These are phyloP conservation scores for Jatropha podagrica DNA, from an alignment of 441 rosid genomes.

Conservation along the genomic window DNA sequence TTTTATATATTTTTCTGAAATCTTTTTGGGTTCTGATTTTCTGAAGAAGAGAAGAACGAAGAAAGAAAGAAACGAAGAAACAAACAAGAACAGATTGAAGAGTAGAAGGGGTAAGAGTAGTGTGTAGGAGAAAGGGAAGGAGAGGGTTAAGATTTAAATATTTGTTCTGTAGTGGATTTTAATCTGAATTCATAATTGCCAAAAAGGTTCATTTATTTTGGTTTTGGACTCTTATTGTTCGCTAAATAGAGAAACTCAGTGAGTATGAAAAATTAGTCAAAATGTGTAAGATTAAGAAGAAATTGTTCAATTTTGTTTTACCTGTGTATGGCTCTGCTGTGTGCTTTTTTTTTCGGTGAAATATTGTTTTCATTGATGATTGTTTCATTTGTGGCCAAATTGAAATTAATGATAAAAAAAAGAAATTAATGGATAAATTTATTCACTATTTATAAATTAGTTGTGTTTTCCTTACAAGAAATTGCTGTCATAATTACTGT, in stretches of 20 bases:
- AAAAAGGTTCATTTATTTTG: constrained; percentile 36
- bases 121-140: constrained; percentile 25
- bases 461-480: too few relatives aligned
- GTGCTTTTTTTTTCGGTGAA: not conserved
- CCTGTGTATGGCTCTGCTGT: not conserved
- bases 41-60: constrained; percentile 2
- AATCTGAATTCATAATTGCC: constrained; percentile 25
- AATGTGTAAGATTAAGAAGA: not conserved
- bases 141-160: constrained; percentile 23
- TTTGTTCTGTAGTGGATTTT: constrained; percentile 12
- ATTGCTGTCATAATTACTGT: too few relatives aligned
- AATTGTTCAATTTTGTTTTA: not conserved
- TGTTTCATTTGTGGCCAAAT: not conserved
- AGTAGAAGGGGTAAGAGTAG: not conserved
- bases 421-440: too few relatives aligned
- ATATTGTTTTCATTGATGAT: not conserved
- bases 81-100: not conserved
- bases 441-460: too few relatives aligned
- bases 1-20: constrained; percentile 8
- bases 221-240: constrained; percentile 49
- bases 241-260: not conserved
- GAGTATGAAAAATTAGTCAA: not conserved
- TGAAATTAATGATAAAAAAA: too few relatives aligned
- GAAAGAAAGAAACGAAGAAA: not conserved
- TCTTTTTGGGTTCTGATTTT: not conserved